Evolutionary conservation across 2,329 filamentous ascomycete species (phyloP), one percentile per base, ranked within the genome.

Genomic region (Xylariaceae sp.): DNA sequence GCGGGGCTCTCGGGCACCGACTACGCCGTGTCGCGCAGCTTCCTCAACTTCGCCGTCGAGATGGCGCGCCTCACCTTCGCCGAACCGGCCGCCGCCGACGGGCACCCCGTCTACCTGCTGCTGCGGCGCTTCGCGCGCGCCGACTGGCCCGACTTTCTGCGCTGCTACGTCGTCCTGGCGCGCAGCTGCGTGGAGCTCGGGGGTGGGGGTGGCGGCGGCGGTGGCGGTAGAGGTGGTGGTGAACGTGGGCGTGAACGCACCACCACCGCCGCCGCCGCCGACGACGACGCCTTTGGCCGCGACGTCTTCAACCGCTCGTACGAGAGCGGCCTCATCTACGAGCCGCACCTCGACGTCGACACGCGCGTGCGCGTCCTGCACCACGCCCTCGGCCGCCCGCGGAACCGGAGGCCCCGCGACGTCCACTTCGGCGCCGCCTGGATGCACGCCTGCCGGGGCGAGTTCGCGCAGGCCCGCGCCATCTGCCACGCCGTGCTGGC

Each of bases 61-160:
- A 34, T 44, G 36, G 39, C 43, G 3, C 35, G 34, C 19, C 40
- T 44, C 32, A 45, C 39, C 8, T 45, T 37, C 21, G 37, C 42
- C 9, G 39, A 37, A 5, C 40, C n/a, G n/a, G n/a, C n/a, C n/a
- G n/a, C n/a, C n/a, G n/a, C n/a, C n/a, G n/a, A n/a, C n/a, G n/a
- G n/a, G n/a, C n/a, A n/a, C n/a, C n/a, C n/a, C n/a, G n/a, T n/a
- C n/a, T n/a, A n/a, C n/a, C n/a, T n/a, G n/a, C n/a, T n/a, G n/a
- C n/a, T n/a, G n/a, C n/a, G n/a, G n/a, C n/a, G n/a, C n/a, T n/a
- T n/a, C n/a, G n/a, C n/a, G n/a, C n/a, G n/a, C n/a, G n/a, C n/a
- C n/a, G n/a, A n/a, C n/a, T n/a, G n/a, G n/a, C n/a, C n/a, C n/a
- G n/a, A n/a, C n/a, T n/a, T n/a, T n/a, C n/a, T n/a, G n/a, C n/a